Evolutionary conservation across 2,329 filamentous ascomycete species (phyloP).

Genomic region (Helotiales sp.): DNA sequence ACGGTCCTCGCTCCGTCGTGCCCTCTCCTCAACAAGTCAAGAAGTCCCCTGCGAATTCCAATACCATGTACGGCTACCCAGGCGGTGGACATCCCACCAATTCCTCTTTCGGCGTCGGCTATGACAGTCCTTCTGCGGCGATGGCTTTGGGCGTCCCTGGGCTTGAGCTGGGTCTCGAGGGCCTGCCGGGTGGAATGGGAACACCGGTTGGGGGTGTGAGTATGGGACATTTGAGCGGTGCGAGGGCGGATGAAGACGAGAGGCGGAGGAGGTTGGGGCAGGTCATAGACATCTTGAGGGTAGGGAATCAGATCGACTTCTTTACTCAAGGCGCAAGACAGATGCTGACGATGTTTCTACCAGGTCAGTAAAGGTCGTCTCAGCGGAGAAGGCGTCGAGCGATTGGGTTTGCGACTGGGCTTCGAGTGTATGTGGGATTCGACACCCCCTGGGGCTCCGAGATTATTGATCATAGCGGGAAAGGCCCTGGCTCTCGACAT

Average conservation of each 20-base stretch:
- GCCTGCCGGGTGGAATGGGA: conserved; percentile 27
- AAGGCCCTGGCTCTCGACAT: conserved; percentile 66
- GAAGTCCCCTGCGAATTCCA: conserved; percentile 61
- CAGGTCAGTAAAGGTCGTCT: conserved; percentile 62
- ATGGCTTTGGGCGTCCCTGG: conserved; percentile 62
- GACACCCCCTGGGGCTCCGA: conserved; percentile 53
- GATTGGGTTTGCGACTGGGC: conserved; percentile 70
- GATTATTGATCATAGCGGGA: conserved; percentile 65
- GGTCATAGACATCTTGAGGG: conserved; percentile 43
- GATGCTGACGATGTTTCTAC: conserved; percentile 24
- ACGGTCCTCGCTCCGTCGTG: conserved; percentile 49
- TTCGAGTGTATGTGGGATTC: conserved; percentile 67
- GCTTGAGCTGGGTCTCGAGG: conserved; percentile 46
- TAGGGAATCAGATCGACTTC: not conserved
- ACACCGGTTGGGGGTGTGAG: conserved; percentile 22
- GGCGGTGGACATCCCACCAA: conserved; percentile 47
- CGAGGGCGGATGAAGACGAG: conserved; percentile 55
- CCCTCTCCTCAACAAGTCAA: conserved; percentile 67
- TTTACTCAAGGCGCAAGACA: not conserved
- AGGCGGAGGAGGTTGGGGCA: conserved; percentile 49
- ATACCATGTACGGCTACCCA: conserved; percentile 48
- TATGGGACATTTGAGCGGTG: conserved; percentile 14
- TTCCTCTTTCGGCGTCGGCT: conserved; percentile 50
- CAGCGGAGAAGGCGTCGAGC: conserved; percentile 75
- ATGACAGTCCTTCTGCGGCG: conserved; percentile 68